phyloP scores from a whole-genome alignment of 2,329 filamentous ascomycete genomes.

The Ascochyta viciae-villosae region DNA sequence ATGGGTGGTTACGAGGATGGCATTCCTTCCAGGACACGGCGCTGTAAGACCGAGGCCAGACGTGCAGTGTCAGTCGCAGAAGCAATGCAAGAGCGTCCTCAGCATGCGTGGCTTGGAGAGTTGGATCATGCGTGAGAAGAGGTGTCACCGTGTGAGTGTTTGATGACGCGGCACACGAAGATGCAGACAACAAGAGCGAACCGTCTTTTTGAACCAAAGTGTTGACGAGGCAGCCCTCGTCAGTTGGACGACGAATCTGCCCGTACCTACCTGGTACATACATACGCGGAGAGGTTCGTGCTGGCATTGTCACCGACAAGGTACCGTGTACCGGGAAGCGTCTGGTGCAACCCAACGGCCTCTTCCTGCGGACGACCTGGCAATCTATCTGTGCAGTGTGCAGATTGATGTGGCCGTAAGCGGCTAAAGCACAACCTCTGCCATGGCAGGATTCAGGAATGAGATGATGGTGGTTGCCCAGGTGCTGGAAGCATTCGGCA shows the following conservation, averaged over 20 bases:
- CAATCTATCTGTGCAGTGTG: conserved; percentile 7
- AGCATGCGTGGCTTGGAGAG: conserved; percentile 1
- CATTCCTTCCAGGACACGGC: background rate
- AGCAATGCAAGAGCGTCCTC: conserved; percentile 1
- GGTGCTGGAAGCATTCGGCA: conserved; percentile 2
- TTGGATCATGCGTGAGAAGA: background rate
- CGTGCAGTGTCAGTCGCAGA: background rate
- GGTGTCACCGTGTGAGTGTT: background rate
- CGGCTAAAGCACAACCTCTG: conserved; percentile 11
- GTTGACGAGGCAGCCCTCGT: background rate
- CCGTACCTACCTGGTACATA: too few relatives aligned
- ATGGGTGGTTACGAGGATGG: too few relatives aligned
- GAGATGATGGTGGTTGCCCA: conserved; percentile 12
- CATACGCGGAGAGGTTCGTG: background rate
- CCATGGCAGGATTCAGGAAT: conserved; percentile 15
- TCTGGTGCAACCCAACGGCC: conserved; percentile 3
- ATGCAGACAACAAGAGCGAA: conserved; percentile 1
- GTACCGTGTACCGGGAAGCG: conserved; percentile 4
- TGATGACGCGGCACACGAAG: conserved; percentile 1
- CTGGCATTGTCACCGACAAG: conserved; percentile 6
- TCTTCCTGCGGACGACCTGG: conserved; percentile 8
- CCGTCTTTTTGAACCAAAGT: background rate
- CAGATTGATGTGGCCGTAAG: conserved; percentile 25
- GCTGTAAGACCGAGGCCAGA: background rate
- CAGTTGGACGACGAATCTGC: background rate